A percentile compares a stretch with the other conserved stretches of the same genome.
Evolutionary conservation across 2,329 filamentous ascomycete species (phyloP).

Genomic region (Diaporthe ilicicola): DNA sequence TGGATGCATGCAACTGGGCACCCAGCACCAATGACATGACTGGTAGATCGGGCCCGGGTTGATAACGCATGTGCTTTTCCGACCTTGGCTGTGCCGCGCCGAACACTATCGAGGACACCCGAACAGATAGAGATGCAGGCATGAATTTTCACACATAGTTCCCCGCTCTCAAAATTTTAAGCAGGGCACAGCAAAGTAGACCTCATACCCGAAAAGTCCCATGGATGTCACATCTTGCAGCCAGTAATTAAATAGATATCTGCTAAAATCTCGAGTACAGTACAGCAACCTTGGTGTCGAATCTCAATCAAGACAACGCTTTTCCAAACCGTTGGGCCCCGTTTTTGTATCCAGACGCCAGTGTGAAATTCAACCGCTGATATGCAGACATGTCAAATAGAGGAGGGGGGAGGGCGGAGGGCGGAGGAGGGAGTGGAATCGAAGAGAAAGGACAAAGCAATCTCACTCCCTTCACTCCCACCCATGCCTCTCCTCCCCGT

Average conservation of each 20-base stretch:
- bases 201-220: not conserved
- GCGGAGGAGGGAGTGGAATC: too few relatives aligned
- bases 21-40: not conserved
- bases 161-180: too few relatives aligned
- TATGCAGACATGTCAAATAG: not conserved
- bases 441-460: not conserved
- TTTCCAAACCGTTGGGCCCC: not conserved
- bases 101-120: not conserved
- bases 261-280: not conserved
- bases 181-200: not conserved
- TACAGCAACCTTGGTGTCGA: not conserved
- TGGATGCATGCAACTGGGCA: not conserved
- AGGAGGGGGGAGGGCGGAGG: not conserved
- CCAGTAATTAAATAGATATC: not conserved
- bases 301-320: not conserved
- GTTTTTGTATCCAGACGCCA: slow-evolving; percentile 19
- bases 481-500: not conserved
- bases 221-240: not conserved
- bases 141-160: not conserved
- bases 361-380: not conserved
- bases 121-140: not conserved
- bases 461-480: too few relatives aligned
- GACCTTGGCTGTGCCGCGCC: slow-evolving; percentile 4
- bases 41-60: not conserved
- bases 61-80: not conserved